Conservation (phyloP, 2,329 filamentous ascomycete genomes). For the Fusarium sp. region DNA sequence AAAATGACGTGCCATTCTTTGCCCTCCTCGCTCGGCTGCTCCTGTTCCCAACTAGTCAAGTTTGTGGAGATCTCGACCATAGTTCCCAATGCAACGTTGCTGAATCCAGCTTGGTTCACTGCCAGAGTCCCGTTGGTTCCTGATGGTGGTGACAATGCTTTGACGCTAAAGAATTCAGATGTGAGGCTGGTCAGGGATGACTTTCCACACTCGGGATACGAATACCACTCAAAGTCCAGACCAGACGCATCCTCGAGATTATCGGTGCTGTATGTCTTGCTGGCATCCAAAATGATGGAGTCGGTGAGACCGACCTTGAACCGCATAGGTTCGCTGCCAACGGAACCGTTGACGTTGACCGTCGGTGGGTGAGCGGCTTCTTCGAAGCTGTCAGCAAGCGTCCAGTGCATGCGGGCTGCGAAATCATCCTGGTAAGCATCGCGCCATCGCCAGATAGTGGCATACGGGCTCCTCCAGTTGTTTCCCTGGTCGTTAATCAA, state of each 20-base stretch:
- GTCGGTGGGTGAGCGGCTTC: conserved; percentile 7
- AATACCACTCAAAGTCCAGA: conserved; percentile 16
- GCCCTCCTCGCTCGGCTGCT: not conserved
- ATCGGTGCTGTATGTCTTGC: not conserved
- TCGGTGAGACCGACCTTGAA: not conserved
- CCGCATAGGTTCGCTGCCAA: not conserved
- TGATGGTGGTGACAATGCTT: not conserved
- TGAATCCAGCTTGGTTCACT: conserved; percentile 13
- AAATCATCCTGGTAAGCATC: conserved; percentile 26
- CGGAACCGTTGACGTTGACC: conserved; percentile 9
- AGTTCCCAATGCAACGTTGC: conserved; percentile 1
- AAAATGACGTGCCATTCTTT: conserved; percentile 24
- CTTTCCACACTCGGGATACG: conserved; percentile 1
- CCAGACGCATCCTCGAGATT: not conserved
- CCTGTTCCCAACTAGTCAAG: conserved; percentile 1
- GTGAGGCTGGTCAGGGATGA: conserved; percentile 2
- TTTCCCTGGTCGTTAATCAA: not conserved
- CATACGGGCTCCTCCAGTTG: conserved; percentile 12
- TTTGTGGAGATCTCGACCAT: not conserved
- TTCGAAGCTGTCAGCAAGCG: not conserved
- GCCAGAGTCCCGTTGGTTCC: not conserved
- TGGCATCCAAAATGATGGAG: conserved; percentile 3
- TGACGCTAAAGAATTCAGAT: not conserved
- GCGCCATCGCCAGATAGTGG: conserved; percentile 20
- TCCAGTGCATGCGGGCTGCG: conserved; percentile 23